phyloP scores from a whole-genome alignment of 177 flowering plant species.

The Vitis hybrid region DNA sequence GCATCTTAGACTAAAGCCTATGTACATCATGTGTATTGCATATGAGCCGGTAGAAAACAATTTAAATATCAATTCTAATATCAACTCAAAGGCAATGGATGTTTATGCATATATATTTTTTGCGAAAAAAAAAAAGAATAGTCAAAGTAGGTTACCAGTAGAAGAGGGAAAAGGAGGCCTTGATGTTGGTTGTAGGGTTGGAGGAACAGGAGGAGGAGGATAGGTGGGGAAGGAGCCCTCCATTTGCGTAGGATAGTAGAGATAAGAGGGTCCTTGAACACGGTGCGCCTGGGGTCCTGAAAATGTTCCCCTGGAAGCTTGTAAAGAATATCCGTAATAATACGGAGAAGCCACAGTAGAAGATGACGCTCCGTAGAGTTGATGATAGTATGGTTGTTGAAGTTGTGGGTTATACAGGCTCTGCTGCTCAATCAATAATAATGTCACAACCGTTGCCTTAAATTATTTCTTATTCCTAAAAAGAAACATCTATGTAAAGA shows the following conservation, averaged over 20 bases:
- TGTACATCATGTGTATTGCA: constrained; percentile 1
- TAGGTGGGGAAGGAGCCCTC: constrained; percentile 28
- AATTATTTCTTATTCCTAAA: no score
- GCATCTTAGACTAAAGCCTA: not conserved
- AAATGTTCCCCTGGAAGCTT: constrained; percentile 44
- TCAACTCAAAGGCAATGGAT: no score
- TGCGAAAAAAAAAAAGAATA: not conserved
- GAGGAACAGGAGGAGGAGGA: constrained; percentile 2
- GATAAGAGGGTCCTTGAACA: constrained; percentile 43
- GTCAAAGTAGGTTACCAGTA: constrained; percentile 15
- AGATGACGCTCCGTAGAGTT: constrained; percentile 53
- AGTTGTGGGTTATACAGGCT: constrained; percentile 56
- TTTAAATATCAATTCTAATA: no score
- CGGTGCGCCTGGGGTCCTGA: constrained; percentile 47
- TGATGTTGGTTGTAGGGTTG: constrained; percentile 1
- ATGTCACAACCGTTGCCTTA: no score
- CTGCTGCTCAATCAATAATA: constrained; percentile 22
- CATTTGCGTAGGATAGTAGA: constrained; percentile 59
- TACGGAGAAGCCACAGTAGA: constrained; percentile 42
- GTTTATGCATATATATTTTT: not conserved
- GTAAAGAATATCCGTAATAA: constrained; percentile 62
- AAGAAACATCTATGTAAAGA: not conserved
- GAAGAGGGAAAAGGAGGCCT: constrained; percentile 23
- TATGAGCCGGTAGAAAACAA: constrained; percentile 5
- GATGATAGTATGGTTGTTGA: constrained; percentile 59